Conservation (phyloP, 768 basidiomycete genomes). For the Trametes sanguinea region DNA sequence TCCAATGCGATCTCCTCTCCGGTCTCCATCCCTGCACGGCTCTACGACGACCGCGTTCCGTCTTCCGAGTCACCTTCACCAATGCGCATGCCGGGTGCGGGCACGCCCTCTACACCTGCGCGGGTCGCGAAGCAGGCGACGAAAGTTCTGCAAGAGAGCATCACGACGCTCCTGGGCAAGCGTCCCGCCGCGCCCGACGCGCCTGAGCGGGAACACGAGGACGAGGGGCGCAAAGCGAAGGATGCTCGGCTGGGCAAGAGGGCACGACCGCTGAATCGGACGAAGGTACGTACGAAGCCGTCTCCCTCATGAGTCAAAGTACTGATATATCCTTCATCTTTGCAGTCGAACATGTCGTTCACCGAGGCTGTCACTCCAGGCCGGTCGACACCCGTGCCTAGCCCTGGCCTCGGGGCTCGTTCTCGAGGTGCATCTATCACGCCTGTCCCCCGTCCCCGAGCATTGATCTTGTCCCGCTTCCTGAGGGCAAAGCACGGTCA, state of each 20-base stretch:
- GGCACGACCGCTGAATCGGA: constrained; percentile 38
- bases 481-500: constrained; percentile 16
- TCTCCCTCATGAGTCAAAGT: neutral
- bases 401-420: neutral
- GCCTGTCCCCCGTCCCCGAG: neutral
- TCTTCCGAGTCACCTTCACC: constrained; percentile 56
- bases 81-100: constrained; percentile 38
- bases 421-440: neutral
- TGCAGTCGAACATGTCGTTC: constrained; percentile 14
- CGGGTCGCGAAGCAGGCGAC: constrained; percentile 39
- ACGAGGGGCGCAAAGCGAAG: constrained; percentile 8
- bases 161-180: constrained; percentile 71
- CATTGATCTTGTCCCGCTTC: neutral
- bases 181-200: constrained; percentile 39
- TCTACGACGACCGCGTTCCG: constrained; percentile 43
- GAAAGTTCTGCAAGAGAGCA: constrained; percentile 67
- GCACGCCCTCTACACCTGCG: constrained; percentile 20
- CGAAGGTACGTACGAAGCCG: constrained; percentile 33
- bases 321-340: neutral
- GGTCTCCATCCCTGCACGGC: constrained; percentile 13
- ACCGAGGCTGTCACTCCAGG: neutral
- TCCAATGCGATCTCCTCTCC: constrained; percentile 6
- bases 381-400: neutral
- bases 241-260: constrained; percentile 36
- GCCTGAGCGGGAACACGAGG: constrained; percentile 28